Percentiles rank a stretch among this genome's conserved stretches.
These are phyloP conservation scores for Pichia occidentalis DNA, from an alignment of 805 yeast genomes.

Conservation along the genomic window DNA sequence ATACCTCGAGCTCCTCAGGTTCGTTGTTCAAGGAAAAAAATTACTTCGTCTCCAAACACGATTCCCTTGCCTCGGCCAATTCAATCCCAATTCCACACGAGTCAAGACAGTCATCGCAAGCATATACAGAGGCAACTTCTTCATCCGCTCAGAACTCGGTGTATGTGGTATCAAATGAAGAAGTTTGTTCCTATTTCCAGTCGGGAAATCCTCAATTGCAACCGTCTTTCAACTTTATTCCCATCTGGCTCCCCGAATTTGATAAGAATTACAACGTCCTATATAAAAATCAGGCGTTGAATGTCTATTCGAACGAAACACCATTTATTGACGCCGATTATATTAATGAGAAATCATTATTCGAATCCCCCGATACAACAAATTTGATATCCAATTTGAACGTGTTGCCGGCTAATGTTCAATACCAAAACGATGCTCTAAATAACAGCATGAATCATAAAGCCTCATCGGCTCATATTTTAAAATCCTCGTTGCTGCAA, in stretches of 20 bases:
- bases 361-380: constrained; percentile 26
- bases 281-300: constrained; percentile 54
- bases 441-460: background rate
- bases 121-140: constrained; percentile 10
- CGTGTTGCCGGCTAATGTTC: constrained; percentile 17
- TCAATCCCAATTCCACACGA: background rate
- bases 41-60: constrained; percentile 6
- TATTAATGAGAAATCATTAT: constrained; percentile 28
- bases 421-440: constrained; percentile 15
- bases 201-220: constrained; percentile 19
- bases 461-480: background rate
- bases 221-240: constrained; percentile 28
- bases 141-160: constrained; percentile 9
- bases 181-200: constrained; percentile 23
- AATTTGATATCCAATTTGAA: constrained; percentile 20
- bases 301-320: constrained; percentile 50
- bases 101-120: constrained; percentile 17
- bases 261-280: constrained; percentile 48
- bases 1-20: background rate
- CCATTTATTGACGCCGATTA: constrained; percentile 43
- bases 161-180: constrained; percentile 23
- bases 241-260: constrained; percentile 59
- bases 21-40: constrained; percentile 9
- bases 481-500: background rate
- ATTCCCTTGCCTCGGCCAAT: constrained; percentile 6